Evolutionary conservation across 2,329 filamentous ascomycete genomes (phyloP).

Genomic region (Myriosclerotinia scirpicola): DNA sequence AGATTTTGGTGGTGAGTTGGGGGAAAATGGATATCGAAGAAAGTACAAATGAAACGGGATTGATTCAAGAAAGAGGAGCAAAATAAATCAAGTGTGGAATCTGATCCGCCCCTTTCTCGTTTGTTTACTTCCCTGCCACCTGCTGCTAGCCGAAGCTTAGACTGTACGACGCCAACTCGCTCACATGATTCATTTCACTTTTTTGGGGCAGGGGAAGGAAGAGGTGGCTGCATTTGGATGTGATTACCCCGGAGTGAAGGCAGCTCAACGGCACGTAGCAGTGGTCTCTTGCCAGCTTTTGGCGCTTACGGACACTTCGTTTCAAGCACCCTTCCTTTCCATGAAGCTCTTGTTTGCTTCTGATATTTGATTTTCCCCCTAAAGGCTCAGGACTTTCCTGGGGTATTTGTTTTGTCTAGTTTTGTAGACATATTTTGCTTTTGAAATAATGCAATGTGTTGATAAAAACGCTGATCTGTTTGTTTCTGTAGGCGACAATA

Average conservation of each 20-base stretch:
- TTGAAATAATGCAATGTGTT: too few species aligned
- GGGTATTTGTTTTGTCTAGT: too few species aligned
- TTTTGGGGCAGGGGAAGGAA: background rate
- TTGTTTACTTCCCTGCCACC: background rate
- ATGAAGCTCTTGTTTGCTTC: background rate
- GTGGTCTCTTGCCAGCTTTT: too few species aligned
- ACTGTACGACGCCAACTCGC: background rate
- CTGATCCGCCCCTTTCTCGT: background rate
- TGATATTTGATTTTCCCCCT: background rate
- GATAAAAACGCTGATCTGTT: too few species aligned
- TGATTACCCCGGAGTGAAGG: too few species aligned
- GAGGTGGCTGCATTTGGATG: background rate
- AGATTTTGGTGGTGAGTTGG: background rate
- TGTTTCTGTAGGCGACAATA: too few species aligned
- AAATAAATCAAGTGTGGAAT: background rate
- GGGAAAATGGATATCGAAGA: background rate
- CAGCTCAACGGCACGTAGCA: too few species aligned
- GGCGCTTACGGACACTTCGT: too few species aligned
- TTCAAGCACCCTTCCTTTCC: background rate
- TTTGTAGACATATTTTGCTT: too few species aligned
- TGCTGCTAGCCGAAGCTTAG: background rate
- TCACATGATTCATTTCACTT: background rate
- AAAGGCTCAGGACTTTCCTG: too few species aligned
- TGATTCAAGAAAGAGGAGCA: too few species aligned
- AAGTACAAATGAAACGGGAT: background rate